Base-by-base conservation (phyloP, 2,329 filamentous ascomycete species). In the Colletotrichum sp. region DNA sequence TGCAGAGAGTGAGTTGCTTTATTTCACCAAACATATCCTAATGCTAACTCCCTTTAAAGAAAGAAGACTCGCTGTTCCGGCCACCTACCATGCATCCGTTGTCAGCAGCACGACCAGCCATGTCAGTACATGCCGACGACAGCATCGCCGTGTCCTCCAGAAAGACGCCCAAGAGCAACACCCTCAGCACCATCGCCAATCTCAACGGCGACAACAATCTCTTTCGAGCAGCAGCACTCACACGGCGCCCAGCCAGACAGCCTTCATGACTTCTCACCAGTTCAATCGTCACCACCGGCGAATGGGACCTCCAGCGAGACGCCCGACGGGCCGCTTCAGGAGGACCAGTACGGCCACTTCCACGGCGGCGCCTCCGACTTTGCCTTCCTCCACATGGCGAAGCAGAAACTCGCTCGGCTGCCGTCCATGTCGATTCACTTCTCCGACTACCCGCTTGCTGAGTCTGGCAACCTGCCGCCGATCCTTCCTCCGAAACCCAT, bases 271-370 rank as follows among this genome's bases (percentile, higher is more conserved):
- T 39, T 28, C 32, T 64, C 60, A 1, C 60, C 60, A 6, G 6
- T 15, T 1, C 16, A 36, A 12, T 30, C n/a, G 24, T 24, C 44
- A 9, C 44, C 64, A 55, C 44, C n/a, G 2, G 18, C 39, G 8
- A 24, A 55, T 12, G 44, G 12, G 21, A 12, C 44, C 18, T 55
- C n/a, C 39, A 49, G 39, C 16, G 64, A 67, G 16, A 67, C 64
- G 5, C 64, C 64, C 21, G 44, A 67, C 9, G 64, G 64, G 32
- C 64, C 44, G 16, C 64, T 67, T 6, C 64, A 67, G 44, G 64
- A 57, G 32, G 64, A 67, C 3, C 44, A 67, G 28, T 67, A 67
- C 26, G 64, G 64, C n/a, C 64, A 52, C 64, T 55, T 67, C 34
- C 60, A 64, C 13, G 60, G 60, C 18, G 60, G 60, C 8, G 60